Evolutionary conservation across 495 filamentous ascomycete genomes (phyloP).

Genomic region (Cetradonia linearis): DNA sequence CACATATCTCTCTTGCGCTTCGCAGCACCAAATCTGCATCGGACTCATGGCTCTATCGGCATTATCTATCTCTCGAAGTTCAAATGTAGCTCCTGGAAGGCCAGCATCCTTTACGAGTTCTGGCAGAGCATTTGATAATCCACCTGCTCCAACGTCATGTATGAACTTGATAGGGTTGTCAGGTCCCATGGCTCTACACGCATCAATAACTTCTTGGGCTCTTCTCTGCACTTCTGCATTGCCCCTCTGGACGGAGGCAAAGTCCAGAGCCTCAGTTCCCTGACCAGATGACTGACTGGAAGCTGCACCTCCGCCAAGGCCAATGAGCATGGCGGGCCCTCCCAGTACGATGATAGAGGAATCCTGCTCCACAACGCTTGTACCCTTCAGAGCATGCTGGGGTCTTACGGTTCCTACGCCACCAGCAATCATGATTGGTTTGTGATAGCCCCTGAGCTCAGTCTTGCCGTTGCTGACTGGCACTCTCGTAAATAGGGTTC

Average conservation of each 20-base stretch:
- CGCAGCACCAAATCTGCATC: slow-evolving; percentile 87
- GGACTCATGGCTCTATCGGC: slow-evolving; percentile 53
- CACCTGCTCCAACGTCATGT: slow-evolving; percentile 93
- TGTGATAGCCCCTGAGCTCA: slow-evolving; percentile 87
- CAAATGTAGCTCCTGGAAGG: slow-evolving; percentile 68
- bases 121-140: slow-evolving; percentile 84
- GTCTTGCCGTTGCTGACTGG: slow-evolving; percentile 47
- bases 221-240: slow-evolving; percentile 93
- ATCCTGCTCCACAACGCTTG: slow-evolving; percentile 64
- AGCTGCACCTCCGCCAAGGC: slow-evolving; percentile 87
- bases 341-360: slow-evolving; percentile 86
- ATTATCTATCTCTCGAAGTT: slow-evolving; percentile 83
- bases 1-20: slow-evolving; percentile 94
- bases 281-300: slow-evolving; percentile 85
- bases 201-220: slow-evolving; percentile 94
- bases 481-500: slow-evolving; percentile 66
- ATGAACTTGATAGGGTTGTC: slow-evolving; percentile 89
- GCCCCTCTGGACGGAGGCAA: slow-evolving; percentile 85
- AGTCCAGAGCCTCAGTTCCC: slow-evolving; percentile 81
- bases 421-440: slow-evolving; percentile 98
- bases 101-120: slow-evolving; percentile 88
- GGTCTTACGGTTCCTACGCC: slow-evolving; percentile 94
- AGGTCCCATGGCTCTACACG: slow-evolving; percentile 71
- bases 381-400: slow-evolving; percentile 77
- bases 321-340: slow-evolving; percentile 95